phyloP scores from a whole-genome alignment of 208 protist species.

The Acanthamoeba royreba region DNA sequence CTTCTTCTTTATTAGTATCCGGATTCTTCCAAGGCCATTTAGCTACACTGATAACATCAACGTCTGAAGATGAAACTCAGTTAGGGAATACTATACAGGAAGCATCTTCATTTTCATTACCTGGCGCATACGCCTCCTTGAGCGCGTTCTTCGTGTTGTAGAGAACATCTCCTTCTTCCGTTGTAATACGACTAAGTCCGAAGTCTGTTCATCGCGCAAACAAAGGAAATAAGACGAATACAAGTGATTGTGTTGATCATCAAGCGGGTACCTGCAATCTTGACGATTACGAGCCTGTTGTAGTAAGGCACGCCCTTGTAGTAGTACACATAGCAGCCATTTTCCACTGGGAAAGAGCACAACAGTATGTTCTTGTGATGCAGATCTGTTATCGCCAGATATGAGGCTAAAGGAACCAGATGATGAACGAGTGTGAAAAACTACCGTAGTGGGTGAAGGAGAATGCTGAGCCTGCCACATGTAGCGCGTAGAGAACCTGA shows the following conservation, averaged over 20 bases:
- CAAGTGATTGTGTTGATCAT: background rate
- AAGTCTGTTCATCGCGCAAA: background rate
- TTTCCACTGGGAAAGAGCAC: background rate
- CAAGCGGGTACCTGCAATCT: background rate
- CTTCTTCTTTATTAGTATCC: background rate
- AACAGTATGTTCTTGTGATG: background rate
- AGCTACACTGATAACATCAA: background rate
- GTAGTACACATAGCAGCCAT: background rate
- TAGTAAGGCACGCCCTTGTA: background rate
- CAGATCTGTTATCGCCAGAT: background rate
- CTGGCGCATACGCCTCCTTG: background rate
- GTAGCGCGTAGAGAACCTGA: background rate
- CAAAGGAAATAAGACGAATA: background rate
- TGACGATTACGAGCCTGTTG: background rate
- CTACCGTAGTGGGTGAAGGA: background rate
- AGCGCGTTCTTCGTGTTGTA: background rate
- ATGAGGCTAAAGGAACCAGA: background rate
- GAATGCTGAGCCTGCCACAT: background rate
- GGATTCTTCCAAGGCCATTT: background rate
- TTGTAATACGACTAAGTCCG: background rate
- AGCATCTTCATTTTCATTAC: background rate
- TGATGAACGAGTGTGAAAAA: background rate
- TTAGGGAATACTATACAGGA: too few relatives aligned
- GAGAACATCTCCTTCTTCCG: background rate
- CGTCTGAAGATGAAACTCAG: too few relatives aligned